Conservation (phyloP, 2,329 filamentous ascomycete genomes). For the Pseudogymnoascus sp. region DNA sequence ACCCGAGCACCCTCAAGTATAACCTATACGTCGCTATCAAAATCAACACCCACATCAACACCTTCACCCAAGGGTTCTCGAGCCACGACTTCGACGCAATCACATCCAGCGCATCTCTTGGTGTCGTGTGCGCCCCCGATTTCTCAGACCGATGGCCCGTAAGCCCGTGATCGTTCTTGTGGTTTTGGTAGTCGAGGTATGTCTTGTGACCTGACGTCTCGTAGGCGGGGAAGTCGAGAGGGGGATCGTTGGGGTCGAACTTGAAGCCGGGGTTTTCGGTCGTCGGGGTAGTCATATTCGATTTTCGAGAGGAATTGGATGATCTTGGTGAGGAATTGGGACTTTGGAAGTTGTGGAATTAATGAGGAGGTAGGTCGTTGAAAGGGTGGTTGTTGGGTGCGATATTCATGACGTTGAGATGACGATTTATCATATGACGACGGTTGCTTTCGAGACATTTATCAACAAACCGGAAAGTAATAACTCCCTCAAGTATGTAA, state of each 20-base stretch:
- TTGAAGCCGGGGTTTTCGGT: not conserved
- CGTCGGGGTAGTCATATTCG: conserved; percentile 5
- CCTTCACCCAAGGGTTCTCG: not conserved
- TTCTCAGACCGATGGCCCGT: not conserved
- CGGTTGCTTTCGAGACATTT: not conserved
- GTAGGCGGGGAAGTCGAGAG: conserved; percentile 1
- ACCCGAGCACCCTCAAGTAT: not conserved
- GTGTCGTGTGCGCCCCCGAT: not conserved
- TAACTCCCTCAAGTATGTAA: not conserved
- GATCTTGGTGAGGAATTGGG: not conserved
- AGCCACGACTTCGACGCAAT: not conserved
- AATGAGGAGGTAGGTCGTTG: not conserved
- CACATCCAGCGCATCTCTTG: not conserved
- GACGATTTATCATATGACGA: conserved; percentile 8
- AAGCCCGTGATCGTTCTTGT: not conserved
- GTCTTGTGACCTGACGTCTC: conserved; percentile 6
- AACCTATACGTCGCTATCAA: conserved; percentile 3
- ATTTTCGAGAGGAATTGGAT: not conserved
- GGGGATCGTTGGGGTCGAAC: not conserved
- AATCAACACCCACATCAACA: not conserved
- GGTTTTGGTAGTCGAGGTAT: not conserved
- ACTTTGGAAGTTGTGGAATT: not conserved
- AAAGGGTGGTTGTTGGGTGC: not conserved
- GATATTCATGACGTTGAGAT: conserved; percentile 6
- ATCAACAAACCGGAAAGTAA: conserved; percentile 2